A percentile compares a stretch with the other conserved stretches of the same genome.
Conservation (phyloP, 1,284 basidiomycete species). For the Ustilago hordei region DNA sequence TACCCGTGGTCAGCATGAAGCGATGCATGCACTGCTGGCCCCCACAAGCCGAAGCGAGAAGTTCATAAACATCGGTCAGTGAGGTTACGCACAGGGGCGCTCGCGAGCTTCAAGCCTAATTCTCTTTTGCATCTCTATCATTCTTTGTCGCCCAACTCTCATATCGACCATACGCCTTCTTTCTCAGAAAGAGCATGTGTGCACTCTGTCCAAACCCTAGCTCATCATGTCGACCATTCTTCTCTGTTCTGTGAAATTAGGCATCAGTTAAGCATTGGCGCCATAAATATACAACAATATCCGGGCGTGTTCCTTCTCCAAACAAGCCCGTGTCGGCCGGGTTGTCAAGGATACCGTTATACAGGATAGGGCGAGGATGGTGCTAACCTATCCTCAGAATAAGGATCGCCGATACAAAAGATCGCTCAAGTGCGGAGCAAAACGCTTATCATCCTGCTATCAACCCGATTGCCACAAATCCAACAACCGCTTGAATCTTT, state of each 20-base stretch:
- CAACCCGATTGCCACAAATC: background rate
- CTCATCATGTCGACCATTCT: too few species aligned
- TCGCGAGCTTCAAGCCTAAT: too few species aligned
- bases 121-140: too few species aligned
- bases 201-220: too few species aligned
- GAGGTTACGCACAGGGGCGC: background rate
- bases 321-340: background rate
- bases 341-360: background rate
- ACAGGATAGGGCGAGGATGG: background rate
- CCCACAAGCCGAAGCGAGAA: background rate
- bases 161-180: too few species aligned
- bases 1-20: background rate
- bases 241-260: too few species aligned
- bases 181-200: too few species aligned
- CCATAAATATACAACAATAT: too few species aligned
- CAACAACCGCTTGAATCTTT: background rate
- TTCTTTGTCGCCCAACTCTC: too few species aligned
- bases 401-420: conserved; percentile 3
- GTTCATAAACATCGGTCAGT: background rate
- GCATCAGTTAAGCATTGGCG: too few species aligned
- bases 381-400: background rate
- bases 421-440: conserved; percentile 4
- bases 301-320: background rate
- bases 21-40: background rate
- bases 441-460: background rate